Evolutionary conservation across 2,329 filamentous ascomycete genomes (phyloP), one percentile per base, ranked within the genome.

Genomic region (Epichloe scottii): DNA sequence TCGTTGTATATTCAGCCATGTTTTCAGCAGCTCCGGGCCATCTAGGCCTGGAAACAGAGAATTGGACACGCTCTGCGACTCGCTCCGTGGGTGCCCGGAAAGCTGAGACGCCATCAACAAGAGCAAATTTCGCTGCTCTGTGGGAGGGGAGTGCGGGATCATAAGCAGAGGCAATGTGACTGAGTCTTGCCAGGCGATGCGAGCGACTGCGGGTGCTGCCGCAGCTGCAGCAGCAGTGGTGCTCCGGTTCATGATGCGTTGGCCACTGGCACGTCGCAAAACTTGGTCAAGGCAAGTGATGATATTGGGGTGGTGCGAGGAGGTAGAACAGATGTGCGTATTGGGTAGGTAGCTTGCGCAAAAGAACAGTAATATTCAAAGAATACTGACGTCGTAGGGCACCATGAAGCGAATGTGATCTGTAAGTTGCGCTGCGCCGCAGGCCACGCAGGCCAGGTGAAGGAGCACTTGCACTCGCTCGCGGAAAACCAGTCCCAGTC

Each of bases 321-420:
- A 49, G 35, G 46, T 50, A 53, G 52, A 50, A 52, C 21, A 45
- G 46, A 54, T 50, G 53, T 53, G 51, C 26, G 8, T 58, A 60
- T 55, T 55, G 52, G 58, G 60, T 55, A 63, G 56, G 53, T 59
- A 52, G 35, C 45, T 45, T 37, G 40, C 34, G 30, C 21, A 30
- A 44, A 44, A 50, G 40, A 35, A 34, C 12, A n/a, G 11, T 4
- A 1, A 33, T 39, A 44, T 39, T n/a, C 35, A 45, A 33, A 34
- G 34, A 35, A 35, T 12, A 21, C 40, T 33, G 46, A 19, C 33
- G 40, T 50, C 15, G 19, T 23, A 33, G 23, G 30, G 46, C 34
- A 52, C 35, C 39, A 41, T 26, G 17, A 14, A 46, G 4, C 37
- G n/a, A n/a, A 23, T 23, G 21, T 49, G 41, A 45, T 52, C 12